phyloP scores from a whole-genome alignment of 2,329 filamentous ascomycete genomes.

The Sclerotinia trifoliorum region DNA sequence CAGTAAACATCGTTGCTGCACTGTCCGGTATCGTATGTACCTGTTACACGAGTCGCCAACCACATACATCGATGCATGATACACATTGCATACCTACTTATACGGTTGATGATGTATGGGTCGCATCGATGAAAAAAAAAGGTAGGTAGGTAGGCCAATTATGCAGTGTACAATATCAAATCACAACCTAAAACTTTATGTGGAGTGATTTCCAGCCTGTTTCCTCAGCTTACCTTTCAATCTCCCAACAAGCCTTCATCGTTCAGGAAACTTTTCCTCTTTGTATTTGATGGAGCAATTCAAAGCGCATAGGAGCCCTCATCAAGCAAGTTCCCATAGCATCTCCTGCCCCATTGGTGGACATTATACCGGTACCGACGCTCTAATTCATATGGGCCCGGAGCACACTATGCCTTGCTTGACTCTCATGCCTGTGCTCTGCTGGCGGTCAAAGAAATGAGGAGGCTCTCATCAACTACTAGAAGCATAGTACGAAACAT shows the following conservation, averaged over 20 bases:
- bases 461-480: slow-evolving; percentile 17
- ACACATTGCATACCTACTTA: neutral
- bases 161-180: slow-evolving; percentile 17
- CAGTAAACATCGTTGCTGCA: neutral
- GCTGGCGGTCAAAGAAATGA: slow-evolving; percentile 24
- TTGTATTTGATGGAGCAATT: slow-evolving; percentile 11
- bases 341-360: slow-evolving; percentile 17
- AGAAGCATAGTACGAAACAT: slow-evolving; percentile 20
- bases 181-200: slow-evolving; percentile 11
- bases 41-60: slow-evolving; percentile 8
- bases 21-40: neutral
- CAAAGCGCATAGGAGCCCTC: slow-evolving; percentile 12
- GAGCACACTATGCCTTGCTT: slow-evolving; percentile 21
- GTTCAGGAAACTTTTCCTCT: slow-evolving; percentile 14
- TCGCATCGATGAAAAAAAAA: slow-evolving; percentile 2
- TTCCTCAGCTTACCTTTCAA: neutral
- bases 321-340: slow-evolving; percentile 13
- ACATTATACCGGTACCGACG: slow-evolving; percentile 15
- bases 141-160: slow-evolving; percentile 2
- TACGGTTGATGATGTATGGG: slow-evolving; percentile 15
- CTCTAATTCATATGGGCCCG: slow-evolving; percentile 8
- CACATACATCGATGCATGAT: slow-evolving; percentile 11
- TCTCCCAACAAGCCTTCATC: slow-evolving; percentile 16
- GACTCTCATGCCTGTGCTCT: slow-evolving; percentile 20
- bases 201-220: slow-evolving; percentile 11